phyloP scores from a whole-genome alignment of 805 yeast genomes.

The Metschnikowia noctiluminum region DNA sequence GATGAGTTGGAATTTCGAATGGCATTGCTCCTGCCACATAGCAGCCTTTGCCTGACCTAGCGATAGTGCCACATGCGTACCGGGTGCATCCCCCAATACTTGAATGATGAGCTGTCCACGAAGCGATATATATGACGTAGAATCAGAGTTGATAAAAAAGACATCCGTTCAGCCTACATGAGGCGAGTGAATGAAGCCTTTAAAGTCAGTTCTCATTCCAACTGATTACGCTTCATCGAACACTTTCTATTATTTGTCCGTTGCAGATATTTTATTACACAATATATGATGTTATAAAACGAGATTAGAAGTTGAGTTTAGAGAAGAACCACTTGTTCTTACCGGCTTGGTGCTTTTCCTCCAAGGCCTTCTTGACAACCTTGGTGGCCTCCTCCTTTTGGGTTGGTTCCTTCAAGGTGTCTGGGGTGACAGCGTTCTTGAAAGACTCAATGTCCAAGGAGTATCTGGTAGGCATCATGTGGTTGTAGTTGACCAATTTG shows the following conservation, averaged over 20 bases:
- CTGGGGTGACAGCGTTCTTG: constrained; percentile 88
- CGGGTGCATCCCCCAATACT: too few species aligned
- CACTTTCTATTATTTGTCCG: constrained; percentile 3
- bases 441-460: constrained; percentile 93
- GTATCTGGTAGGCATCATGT: constrained; percentile 99
- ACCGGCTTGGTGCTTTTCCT: constrained; percentile 99
- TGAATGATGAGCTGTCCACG: too few species aligned
- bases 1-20: too few species aligned
- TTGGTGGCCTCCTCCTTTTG: constrained; percentile 99
- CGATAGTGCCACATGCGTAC: too few species aligned
- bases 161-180: too few species aligned
- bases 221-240: too few species aligned
- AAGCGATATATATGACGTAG: too few species aligned
- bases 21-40: too few species aligned
- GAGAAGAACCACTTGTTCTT: constrained; percentile 99
- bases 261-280: constrained; percentile 22
- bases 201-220: neutral
- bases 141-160: too few species aligned
- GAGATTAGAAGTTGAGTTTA: constrained; percentile 81
- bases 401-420: constrained; percentile 94
- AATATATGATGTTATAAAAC: constrained; percentile 19
- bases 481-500: constrained; percentile 99
- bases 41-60: too few species aligned
- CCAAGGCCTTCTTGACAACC: constrained; percentile 97
- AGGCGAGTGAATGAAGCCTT: too few species aligned